Base-by-base conservation (phyloP, 2,329 filamentous ascomycete species). In the Neonectria faginata region DNA sequence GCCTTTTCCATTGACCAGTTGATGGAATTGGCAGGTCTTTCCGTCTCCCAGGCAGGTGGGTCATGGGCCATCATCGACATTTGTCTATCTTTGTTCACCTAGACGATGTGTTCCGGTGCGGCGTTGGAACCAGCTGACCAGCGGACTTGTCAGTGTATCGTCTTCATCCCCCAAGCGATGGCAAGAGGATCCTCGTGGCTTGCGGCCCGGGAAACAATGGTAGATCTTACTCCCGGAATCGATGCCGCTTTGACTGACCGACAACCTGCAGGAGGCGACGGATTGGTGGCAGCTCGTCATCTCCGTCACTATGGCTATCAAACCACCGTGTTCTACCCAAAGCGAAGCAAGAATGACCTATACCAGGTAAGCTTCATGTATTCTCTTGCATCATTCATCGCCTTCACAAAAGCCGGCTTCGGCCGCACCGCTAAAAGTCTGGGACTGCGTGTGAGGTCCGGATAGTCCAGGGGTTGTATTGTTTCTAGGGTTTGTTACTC, bases 1-100 rank as follows among this genome's bases (percentile, higher is more conserved):
- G 94, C 92, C 9, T 99, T 97, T 81, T 97, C 93, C 11, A 87
- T 99, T 60, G 96, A 98, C 76, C 96, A 99, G 80, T 84, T 99
- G 53, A 98, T 99, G 96, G 96, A 98, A 77, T 83, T 99, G 8
- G 96, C 96, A 47, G 96, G 96, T 0, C 85, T 99, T 0, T 94
- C 94, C 1, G 94, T 98, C 27, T 95, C 95, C 12, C 94, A 98
- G 84, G 94, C 92, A 55, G 89, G 93, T 94, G 76, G 63, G 83
- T 67, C 42, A 20, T 29, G 22, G 33, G 11, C 25, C 22, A 12
- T 14, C 47, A 12, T 20, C 45, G 8, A 42, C 50, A 27, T 20
- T 12, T 47, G 20, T 8, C 9, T 9, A 44, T 51, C 25, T 39
- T 41, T 11, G 22, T n/a, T 31, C 27, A 6, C 29, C 39, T 7